These are phyloP conservation scores for Lactarius quietus DNA, from an alignment of 768 basidiomycete genomes.

Conservation along the genomic window DNA sequence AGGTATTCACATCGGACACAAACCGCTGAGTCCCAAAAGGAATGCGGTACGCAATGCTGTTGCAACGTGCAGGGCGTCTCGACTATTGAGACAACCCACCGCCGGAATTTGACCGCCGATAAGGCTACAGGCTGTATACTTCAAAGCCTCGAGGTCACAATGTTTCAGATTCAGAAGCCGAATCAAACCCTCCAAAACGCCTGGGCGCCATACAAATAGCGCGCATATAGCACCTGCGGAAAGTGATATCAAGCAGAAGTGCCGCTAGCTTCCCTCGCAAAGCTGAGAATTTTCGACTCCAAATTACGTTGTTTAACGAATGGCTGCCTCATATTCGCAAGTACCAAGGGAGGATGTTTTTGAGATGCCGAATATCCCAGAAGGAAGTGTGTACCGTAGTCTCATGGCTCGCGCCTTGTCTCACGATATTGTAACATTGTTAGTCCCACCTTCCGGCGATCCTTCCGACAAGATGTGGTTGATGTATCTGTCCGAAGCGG, in stretches of 20 bases:
- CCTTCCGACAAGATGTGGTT: slow-evolving; percentile 12
- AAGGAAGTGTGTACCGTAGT: not conserved
- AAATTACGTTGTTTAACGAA: not conserved
- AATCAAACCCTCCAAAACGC: not conserved
- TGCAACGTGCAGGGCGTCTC: not conserved
- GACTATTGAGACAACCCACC: not conserved
- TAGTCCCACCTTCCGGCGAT: not conserved
- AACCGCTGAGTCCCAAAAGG: not conserved
- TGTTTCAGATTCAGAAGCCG: not conserved
- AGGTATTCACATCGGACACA: not conserved
- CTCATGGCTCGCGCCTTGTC: not conserved
- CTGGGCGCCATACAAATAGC: not conserved
- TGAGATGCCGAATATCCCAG: not conserved
- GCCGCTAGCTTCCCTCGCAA: not conserved
- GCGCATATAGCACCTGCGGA: not conserved
- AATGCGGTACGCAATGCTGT: not conserved
- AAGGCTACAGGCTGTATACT: not conserved
- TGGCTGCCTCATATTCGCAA: not conserved
- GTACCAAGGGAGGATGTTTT: not conserved
- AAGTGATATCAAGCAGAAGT: not conserved
- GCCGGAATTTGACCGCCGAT: not conserved
- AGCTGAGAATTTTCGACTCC: not conserved
- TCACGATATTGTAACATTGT: not conserved
- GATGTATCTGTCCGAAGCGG: slow-evolving; percentile 5
- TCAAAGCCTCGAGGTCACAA: not conserved